These are phyloP conservation scores for Bromus sterilis DNA, from an alignment of 176 grass and related monocot species.

Conservation along the genomic window DNA sequence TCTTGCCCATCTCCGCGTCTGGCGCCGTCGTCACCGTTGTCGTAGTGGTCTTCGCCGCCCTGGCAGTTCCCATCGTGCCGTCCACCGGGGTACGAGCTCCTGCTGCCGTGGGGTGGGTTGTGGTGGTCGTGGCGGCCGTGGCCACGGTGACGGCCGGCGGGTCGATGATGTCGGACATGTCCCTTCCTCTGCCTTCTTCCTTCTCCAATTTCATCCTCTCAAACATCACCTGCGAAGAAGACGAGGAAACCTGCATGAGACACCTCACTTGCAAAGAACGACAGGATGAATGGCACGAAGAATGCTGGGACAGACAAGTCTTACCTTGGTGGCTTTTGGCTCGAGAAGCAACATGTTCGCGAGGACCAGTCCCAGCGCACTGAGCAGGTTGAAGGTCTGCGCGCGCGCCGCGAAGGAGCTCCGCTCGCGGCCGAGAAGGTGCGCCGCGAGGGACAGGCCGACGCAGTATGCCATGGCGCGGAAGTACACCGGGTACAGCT, in stretches of 20 bases:
- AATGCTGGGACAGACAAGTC: not conserved
- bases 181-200: constrained; percentile 78
- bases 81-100: not conserved
- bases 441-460: constrained; percentile 34
- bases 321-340: constrained; percentile 75
- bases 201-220: constrained; percentile 84
- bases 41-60: not conserved
- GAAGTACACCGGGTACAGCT: constrained; percentile 90
- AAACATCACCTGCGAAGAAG: constrained; percentile 53
- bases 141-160: not conserved
- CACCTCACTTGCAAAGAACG: not conserved
- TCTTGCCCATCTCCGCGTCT: constrained; percentile 37
- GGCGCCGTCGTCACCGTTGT: not conserved
- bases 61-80: not conserved
- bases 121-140: not conserved
- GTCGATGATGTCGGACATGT: constrained; percentile 49
- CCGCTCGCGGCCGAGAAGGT: constrained; percentile 43
- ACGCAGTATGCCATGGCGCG: constrained; percentile 48
- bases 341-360: constrained; percentile 64
- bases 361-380: constrained; percentile 37
- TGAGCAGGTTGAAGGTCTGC: constrained; percentile 60
- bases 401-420: constrained; percentile 25
- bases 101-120: not conserved
- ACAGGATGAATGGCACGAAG: not conserved
- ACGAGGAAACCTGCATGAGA: not conserved